phyloP scores from a whole-genome alignment of 805 yeast species.

The Wickerhamomyces subpelliculosus region DNA sequence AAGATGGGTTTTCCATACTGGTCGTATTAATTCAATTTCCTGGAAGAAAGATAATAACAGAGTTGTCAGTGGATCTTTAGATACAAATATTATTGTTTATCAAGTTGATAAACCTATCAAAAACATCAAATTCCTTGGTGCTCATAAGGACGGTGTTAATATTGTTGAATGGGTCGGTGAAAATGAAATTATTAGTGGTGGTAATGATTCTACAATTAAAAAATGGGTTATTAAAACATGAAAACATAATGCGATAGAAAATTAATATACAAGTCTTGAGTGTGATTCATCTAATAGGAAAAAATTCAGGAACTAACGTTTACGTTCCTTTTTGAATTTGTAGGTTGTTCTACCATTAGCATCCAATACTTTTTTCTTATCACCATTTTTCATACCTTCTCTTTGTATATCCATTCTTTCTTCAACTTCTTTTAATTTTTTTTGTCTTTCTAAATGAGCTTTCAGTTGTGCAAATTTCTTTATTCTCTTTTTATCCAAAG shows the following conservation, averaged over 20 bases:
- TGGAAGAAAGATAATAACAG: constrained; percentile 76
- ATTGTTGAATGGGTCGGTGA: constrained; percentile 61
- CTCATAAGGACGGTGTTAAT: constrained; percentile 85
- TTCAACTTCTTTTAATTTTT: constrained; percentile 61
- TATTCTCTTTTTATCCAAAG: constrained; percentile 46
- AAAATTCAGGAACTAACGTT: constrained; percentile 26
- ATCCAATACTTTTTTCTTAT: constrained; percentile 66
- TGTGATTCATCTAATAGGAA: no score
- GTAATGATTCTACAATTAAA: constrained; percentile 77
- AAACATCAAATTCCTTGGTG: constrained; percentile 64
- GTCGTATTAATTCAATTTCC: constrained; percentile 65
- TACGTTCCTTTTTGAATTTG: constrained; percentile 83
- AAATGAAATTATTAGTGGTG: constrained; percentile 55
- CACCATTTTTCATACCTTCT: constrained; percentile 87
- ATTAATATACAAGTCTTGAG: not conserved
- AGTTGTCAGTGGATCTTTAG: constrained; percentile 76
- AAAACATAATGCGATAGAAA: not conserved
- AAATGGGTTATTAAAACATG: constrained; percentile 45
- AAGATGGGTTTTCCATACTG: constrained; percentile 94
- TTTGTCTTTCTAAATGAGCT: constrained; percentile 61
- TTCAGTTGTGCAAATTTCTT: constrained; percentile 55
- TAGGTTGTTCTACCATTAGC: constrained; percentile 61
- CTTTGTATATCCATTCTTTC: constrained; percentile 69
- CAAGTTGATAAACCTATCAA: constrained; percentile 73
- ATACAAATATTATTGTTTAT: constrained; percentile 73